Evolutionary conservation across 2,329 filamentous ascomycete genomes (phyloP).

Genomic region (Neonectria sp.): DNA sequence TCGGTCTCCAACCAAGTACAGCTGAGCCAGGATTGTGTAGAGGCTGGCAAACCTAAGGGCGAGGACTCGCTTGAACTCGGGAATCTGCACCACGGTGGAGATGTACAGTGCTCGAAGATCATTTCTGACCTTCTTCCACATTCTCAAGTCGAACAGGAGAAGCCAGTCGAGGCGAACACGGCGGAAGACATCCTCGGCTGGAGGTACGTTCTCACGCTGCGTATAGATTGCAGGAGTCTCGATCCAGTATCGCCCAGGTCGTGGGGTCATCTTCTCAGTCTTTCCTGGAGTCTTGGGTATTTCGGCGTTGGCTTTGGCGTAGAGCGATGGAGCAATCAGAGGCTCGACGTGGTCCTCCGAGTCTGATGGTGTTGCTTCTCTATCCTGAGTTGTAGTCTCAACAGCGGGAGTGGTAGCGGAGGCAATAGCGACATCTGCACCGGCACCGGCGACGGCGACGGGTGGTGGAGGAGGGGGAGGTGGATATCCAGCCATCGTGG

Average conservation of each 20-base stretch:
- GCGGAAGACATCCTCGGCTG: slow-evolving; percentile 90
- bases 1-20: slow-evolving; percentile 95
- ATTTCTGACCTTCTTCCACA: slow-evolving; percentile 97
- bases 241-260: slow-evolving; percentile 87
- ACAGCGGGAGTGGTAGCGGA: slow-evolving; percentile 42
- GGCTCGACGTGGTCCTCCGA: slow-evolving; percentile 76
- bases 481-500: slow-evolving; percentile 82
- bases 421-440: slow-evolving; percentile 38
- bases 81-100: slow-evolving; percentile 94
- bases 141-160: slow-evolving; percentile 91
- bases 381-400: slow-evolving; percentile 62
- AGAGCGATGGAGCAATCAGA: slow-evolving; percentile 73
- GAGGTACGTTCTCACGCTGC: slow-evolving; percentile 73
- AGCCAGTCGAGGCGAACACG: slow-evolving; percentile 94
- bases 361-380: slow-evolving; percentile 78
- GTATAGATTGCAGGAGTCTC: slow-evolving; percentile 82
- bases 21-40: slow-evolving; percentile 92
- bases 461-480: slow-evolving; percentile 76
- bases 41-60: slow-evolving; percentile 94
- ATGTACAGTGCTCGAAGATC: slow-evolving; percentile 95
- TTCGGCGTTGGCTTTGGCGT: slow-evolving; percentile 75
- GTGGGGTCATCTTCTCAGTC: slow-evolving; percentile 64
- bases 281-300: slow-evolving; percentile 87
- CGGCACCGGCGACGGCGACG: slow-evolving; percentile 60
- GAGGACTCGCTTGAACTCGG: slow-evolving; percentile 94